A percentile compares a stretch with the other conserved stretches of the same genome.
These are phyloP conservation scores for Paramecium primaurelia DNA, from an alignment of 73 alveolate genomes.

Conservation along the genomic window DNA sequence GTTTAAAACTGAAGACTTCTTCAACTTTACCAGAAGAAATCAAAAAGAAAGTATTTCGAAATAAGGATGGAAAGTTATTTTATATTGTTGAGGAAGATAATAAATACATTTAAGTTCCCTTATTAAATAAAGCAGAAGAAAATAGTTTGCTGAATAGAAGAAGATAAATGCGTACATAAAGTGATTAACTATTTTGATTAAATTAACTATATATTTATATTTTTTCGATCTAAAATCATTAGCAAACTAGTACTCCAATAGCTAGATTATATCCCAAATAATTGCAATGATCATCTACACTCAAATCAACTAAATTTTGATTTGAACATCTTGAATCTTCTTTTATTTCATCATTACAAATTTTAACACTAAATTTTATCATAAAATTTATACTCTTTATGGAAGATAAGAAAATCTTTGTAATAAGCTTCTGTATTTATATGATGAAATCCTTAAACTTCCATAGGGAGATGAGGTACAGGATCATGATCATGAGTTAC, in stretches of 20 bases:
- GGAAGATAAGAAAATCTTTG: conserved; percentile 1
- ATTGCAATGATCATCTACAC: conserved; percentile 2
- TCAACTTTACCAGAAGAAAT: background rate
- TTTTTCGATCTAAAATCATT: background rate
- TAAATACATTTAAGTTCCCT: background rate
- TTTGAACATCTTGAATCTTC: conserved; percentile 36
- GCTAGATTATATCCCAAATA: conserved; percentile 31
- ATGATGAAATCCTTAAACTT: conserved; percentile 31
- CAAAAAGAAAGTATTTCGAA: conserved; percentile 5
- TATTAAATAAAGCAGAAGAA: background rate
- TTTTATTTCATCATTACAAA: background rate
- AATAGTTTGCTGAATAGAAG: background rate
- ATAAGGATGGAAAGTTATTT: background rate
- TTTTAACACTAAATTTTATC: background rate
- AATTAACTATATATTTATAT: background rate
- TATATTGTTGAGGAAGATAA: background rate
- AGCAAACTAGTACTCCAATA: background rate
- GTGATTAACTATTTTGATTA: background rate
- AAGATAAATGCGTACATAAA: background rate
- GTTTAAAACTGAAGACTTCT: background rate
- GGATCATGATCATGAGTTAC: conserved; percentile 60
- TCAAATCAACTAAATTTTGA: background rate
- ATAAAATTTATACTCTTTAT: background rate
- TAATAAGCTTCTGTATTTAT: conserved; percentile 38
- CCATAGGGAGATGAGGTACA: conserved; percentile 43